Evolutionary conservation across 108 stramenopile genomes (phyloP).

Genomic region (Fragilariopsis cylindrus): DNA sequence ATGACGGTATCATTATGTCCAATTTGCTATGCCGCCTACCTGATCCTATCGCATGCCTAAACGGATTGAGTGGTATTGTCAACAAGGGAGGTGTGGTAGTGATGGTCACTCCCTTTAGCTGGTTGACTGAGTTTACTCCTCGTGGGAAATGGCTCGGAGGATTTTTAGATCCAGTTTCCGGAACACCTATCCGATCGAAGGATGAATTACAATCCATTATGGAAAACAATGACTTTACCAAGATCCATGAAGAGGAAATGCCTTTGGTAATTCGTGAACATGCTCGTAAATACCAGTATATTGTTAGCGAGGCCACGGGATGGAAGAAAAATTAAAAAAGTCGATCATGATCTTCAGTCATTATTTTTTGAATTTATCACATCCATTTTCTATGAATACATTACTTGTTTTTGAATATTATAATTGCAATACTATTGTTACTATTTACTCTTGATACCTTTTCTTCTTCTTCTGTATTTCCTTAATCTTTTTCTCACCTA

Average conservation of each 20-base stretch:
- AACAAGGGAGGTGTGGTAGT: slow-evolving; percentile 90
- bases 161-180: slow-evolving; percentile 67
- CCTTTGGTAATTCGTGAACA: slow-evolving; percentile 94
- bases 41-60: slow-evolving; percentile 83
- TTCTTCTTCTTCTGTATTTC: not conserved
- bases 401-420: not conserved
- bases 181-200: slow-evolving; percentile 68
- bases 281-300: slow-evolving; percentile 93
- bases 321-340: slow-evolving; percentile 64
- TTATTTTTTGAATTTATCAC: not conserved
- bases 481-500: not conserved
- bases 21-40: slow-evolving; percentile 91
- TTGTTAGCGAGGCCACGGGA: slow-evolving; percentile 88
- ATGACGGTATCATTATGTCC: slow-evolving; percentile 90
- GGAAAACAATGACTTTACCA: slow-evolving; percentile 82
- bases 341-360: not conserved
- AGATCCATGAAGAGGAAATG: slow-evolving; percentile 83
- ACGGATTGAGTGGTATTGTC: slow-evolving; percentile 67
- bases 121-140: slow-evolving; percentile 92
- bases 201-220: slow-evolving; percentile 72
- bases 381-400: not conserved
- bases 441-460: not conserved
- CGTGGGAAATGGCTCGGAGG: slow-evolving; percentile 84
- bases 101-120: slow-evolving; percentile 89
- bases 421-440: too few relatives aligned